phyloP scores from a whole-genome alignment of 2,329 filamentous ascomycete species.

The Aspergillus fumigatiaffinis region DNA sequence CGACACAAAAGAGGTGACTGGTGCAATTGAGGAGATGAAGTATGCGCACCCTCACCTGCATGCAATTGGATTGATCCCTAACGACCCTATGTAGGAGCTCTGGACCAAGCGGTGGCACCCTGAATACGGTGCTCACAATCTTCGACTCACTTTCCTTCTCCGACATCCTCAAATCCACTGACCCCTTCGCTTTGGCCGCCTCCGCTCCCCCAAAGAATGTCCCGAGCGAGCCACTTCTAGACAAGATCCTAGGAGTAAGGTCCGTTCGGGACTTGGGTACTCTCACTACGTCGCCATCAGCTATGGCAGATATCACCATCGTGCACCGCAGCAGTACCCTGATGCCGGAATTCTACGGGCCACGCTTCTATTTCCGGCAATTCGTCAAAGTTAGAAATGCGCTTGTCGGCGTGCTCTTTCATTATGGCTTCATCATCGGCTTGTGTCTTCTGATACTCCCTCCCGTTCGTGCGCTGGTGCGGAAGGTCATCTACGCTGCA shows the following conservation, averaged over 20 bases:
- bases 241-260: conserved; percentile 48
- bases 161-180: conserved; percentile 46
- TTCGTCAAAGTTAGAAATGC: conserved; percentile 51
- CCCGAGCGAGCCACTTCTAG: conserved; percentile 26
- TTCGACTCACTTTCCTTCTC: conserved; percentile 44
- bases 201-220: conserved; percentile 34
- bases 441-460: conserved; percentile 48
- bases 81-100: conserved; percentile 26
- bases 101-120: conserved; percentile 56
- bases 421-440: conserved; percentile 45
- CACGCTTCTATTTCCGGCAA: conserved; percentile 55
- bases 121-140: conserved; percentile 62
- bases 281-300: conserved; percentile 53
- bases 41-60: conserved; percentile 20
- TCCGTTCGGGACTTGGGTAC: conserved; percentile 55
- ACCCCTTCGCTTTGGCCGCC: conserved; percentile 51
- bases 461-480: conserved; percentile 51
- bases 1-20: conserved; percentile 49
- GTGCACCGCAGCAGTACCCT: conserved; percentile 59
- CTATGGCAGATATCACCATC: conserved; percentile 52
- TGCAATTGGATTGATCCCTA: conserved; percentile 1
- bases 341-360: conserved; percentile 55
- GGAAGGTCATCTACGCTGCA: conserved; percentile 47
- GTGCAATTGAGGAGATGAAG: conserved; percentile 53
- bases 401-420: conserved; percentile 47